phyloP scores from a whole-genome alignment of 2,329 filamentous ascomycete species.

The Nemania sp. region DNA sequence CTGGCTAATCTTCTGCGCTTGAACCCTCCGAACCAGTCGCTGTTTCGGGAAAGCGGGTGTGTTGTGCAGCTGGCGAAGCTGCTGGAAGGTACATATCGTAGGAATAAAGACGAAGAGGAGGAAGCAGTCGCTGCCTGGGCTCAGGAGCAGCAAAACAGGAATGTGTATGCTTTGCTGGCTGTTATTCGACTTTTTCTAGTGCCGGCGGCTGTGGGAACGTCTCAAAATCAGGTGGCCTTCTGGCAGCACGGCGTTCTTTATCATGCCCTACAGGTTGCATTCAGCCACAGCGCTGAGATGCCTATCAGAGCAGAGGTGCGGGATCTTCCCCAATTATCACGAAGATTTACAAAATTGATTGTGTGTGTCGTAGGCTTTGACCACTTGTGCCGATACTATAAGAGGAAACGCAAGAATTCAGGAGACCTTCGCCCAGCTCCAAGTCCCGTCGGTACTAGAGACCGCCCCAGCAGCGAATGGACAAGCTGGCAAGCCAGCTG shows the following conservation, averaged over 20 bases:
- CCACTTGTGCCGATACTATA: slow-evolving; percentile 87
- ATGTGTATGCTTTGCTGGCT: slow-evolving; percentile 86
- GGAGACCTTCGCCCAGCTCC: slow-evolving; percentile 85
- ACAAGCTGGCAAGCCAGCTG: slow-evolving; percentile 50
- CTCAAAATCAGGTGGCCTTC: slow-evolving; percentile 83
- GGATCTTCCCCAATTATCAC: slow-evolving; percentile 30
- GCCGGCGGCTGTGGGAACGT: slow-evolving; percentile 76
- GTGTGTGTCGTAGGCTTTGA: slow-evolving; percentile 62
- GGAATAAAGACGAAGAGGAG: slow-evolving; percentile 55
- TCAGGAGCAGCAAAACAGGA: slow-evolving; percentile 80
- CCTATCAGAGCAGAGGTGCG: slow-evolving; percentile 75
- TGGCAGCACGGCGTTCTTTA: slow-evolving; percentile 81
- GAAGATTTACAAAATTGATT: slow-evolving; percentile 32
- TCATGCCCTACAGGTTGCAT: slow-evolving; percentile 80
- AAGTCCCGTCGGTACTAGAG: slow-evolving; percentile 67
- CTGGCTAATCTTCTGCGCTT: slow-evolving; percentile 85
- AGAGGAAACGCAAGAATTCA: slow-evolving; percentile 79
- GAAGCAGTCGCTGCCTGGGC: slow-evolving; percentile 73
- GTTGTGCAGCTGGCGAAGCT: slow-evolving; percentile 73
- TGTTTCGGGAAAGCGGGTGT: slow-evolving; percentile 89
- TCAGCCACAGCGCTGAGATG: slow-evolving; percentile 71
- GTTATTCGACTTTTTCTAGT: slow-evolving; percentile 86
- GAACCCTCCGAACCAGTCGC: slow-evolving; percentile 89
- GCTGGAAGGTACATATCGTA: slow-evolving; percentile 62
- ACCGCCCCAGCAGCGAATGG: slow-evolving; percentile 43